Evolutionary conservation across 2,329 filamentous ascomycete species (phyloP), one percentile per base, ranked within the genome.

Genomic region (Rachicladosporium sp.): DNA sequence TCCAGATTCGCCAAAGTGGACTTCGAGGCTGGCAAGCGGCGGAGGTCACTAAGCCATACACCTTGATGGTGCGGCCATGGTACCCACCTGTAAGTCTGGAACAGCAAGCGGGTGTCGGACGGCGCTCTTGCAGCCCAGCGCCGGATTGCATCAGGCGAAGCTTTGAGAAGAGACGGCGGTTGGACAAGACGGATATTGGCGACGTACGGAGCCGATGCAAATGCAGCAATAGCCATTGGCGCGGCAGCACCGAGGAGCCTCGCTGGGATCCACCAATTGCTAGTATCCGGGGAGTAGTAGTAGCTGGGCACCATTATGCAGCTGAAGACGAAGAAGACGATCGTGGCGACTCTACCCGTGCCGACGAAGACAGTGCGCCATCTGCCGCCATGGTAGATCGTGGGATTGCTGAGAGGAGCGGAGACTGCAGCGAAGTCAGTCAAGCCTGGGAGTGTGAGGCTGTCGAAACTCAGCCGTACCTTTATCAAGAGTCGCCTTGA

Each of bases 341-440:
- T 69, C 3, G 80, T 79, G 1, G 77, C 77, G 41, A 89, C 63
- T 52, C 86, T 85, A 45, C 83, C 59, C 53, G 77, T 73, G 36
- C 80, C 82, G 34, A 89, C 62, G 48, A 82, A 79, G 5, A 77
- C 74, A 23, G 74, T 80, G 42, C 74, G 71, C 6, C 70, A 70
- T 1, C 75, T 80, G 38, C 84, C 82, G 38, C 78, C 78, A 61
- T 87, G 81, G 59, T 84, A 93, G 45, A 93, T 73, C 19, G 36
- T 38, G 27, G 38, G 40, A 29, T 37, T 32, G 49, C 86, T 69
- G 21, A 88, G 55, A 10, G 65, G 65, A 46, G 75, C 69, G 0
- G 76, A 74, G 43, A 71, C 71, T 29, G 60, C 70, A 74, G 9
- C 13, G 15, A n/a, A 30, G 11, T 30, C n/a, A 15, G 21, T 31